Base-by-base conservation (phyloP, 345 rosid genomes). In the Reutealis trisperma region DNA sequence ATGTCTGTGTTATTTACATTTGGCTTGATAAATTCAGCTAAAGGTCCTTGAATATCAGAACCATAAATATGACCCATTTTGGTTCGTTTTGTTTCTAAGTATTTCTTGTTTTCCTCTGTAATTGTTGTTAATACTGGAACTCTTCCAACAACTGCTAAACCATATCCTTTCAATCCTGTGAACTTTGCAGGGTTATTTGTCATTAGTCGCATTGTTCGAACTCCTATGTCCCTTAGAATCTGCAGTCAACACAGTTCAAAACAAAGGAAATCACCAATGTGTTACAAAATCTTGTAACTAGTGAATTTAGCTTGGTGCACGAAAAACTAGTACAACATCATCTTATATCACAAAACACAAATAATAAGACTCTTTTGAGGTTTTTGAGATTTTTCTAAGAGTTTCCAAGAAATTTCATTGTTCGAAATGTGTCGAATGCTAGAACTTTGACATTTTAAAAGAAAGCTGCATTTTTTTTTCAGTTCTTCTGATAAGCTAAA, bases 141-240 rank as follows among this genome's bases (percentile, higher is more conserved):
- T 75, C 97, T 77, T 13, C 93, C 93, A 5, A 91, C 81, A n/a
- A 90, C 96, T 4, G 98, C 94, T 67, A 92, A 82, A 37, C 97
- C 97, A 9, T 91, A 91, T 45, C 97, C 97, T 75, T 88, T 94
- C 84, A 92, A 82, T 4, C 98, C 97, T 0, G 85, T 83, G 88
- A 92, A 94, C 86, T 94, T 94, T 25, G 98, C 93, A 0, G 98
- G 97, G 57, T 94, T 94, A 85, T 92, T 94, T 0, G 98, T 94
- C 96, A 94, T 92, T 75, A 92, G 87, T 19, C 93, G 80, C 97
- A 94, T 91, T 1, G 97, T 91, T 75, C 85, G 82, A 47, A 92
- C 90, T 62, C 97, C 94, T 10, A 94, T 70, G 77, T 94, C 98
- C 67, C 94, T 74, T 6, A 94, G 85, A 62, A 92, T 92, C 97